These are phyloP conservation scores for Termitomyces sp. DNA, from an alignment of 768 basidiomycete species.

Conservation along the genomic window DNA sequence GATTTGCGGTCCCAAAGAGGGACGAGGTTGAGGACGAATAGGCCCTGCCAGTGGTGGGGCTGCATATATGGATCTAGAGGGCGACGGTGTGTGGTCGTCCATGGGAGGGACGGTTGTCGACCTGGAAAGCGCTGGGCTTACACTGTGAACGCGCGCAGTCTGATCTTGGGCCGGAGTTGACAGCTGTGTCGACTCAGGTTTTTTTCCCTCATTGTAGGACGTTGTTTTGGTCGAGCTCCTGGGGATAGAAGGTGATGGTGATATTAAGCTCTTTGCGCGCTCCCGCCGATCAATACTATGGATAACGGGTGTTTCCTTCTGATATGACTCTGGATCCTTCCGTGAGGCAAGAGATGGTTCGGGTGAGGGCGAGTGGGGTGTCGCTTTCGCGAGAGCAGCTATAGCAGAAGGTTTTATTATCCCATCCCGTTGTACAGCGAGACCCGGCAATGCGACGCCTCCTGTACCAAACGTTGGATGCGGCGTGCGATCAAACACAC, in stretches of 20 bases:
- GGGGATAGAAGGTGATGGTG: neutral
- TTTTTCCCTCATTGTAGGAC: neutral
- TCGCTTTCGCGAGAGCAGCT: conserved; percentile 2
- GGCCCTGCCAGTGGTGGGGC: conserved; percentile 46
- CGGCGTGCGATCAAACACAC: conserved; percentile 40
- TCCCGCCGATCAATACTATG: conserved; percentile 20
- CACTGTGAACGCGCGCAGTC: neutral
- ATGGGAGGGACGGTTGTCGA: conserved; percentile 10
- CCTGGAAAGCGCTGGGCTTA: conserved; percentile 4
- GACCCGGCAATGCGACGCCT: conserved; percentile 73
- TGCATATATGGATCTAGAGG: conserved; percentile 28
- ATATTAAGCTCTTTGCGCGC: conserved; percentile 31
- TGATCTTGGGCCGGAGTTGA: conserved; percentile 4
- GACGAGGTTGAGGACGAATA: conserved; percentile 43
- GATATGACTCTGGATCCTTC: neutral
- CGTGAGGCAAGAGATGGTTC: neutral
- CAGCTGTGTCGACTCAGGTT: neutral
- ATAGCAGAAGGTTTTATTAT: conserved; percentile 5
- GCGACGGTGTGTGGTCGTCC: conserved; percentile 19
- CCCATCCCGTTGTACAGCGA: conserved; percentile 28
- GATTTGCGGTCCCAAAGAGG: conserved; percentile 37
- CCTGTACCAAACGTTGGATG: conserved; percentile 76
- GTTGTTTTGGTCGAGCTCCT: neutral
- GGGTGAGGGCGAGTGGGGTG: neutral
- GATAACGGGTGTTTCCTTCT: neutral